Evolutionary conservation across 495 filamentous ascomycete genomes (phyloP).

Genomic region (Massariosphaeria phaeospora): DNA sequence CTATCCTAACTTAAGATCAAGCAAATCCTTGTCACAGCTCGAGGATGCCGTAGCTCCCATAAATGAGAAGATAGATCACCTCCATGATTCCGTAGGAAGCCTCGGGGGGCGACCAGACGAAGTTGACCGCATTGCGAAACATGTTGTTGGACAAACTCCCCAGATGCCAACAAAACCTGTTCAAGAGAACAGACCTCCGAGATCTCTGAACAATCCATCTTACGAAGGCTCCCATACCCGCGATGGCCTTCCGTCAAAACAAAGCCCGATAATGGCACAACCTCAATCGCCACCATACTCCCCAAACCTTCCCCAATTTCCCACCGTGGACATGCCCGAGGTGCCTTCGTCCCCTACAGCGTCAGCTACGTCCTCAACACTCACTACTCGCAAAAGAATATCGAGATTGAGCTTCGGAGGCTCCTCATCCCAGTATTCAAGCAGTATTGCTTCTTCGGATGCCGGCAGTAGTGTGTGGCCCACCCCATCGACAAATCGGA

Average conservation of each 20-base stretch:
- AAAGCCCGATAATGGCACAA: conserved; percentile 10
- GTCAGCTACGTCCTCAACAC: conserved; percentile 1
- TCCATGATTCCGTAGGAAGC: conserved; percentile 35
- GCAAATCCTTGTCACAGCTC: conserved; percentile 37
- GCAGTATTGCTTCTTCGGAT: conserved; percentile 18
- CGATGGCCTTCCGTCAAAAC: too few relatives aligned
- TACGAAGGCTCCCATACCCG: too few relatives aligned
- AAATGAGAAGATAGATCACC: conserved; percentile 37
- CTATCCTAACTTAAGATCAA: conserved; percentile 11
- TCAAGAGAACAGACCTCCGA: conserved; percentile 5
- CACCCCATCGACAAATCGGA: conserved; percentile 8
- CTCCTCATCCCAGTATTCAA: conserved; percentile 4
- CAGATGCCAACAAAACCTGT: conserved; percentile 3
- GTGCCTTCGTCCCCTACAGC: not conserved
- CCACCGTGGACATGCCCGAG: conserved; percentile 9
- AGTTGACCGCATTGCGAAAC: conserved; percentile 35
- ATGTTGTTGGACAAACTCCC: conserved; percentile 26
- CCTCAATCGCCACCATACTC: too few relatives aligned
- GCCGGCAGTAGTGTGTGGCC: conserved; percentile 6
- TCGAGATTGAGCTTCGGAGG: conserved; percentile 26
- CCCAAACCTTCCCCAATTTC: too few relatives aligned
- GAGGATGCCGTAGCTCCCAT: conserved; percentile 38
- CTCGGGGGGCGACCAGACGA: conserved; percentile 38
- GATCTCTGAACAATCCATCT: conserved; percentile 10
- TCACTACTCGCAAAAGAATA: conserved; percentile 8